phyloP scores from a whole-genome alignment of 2,329 filamentous ascomycete species.

The Chaetomiaceae sp. region DNA sequence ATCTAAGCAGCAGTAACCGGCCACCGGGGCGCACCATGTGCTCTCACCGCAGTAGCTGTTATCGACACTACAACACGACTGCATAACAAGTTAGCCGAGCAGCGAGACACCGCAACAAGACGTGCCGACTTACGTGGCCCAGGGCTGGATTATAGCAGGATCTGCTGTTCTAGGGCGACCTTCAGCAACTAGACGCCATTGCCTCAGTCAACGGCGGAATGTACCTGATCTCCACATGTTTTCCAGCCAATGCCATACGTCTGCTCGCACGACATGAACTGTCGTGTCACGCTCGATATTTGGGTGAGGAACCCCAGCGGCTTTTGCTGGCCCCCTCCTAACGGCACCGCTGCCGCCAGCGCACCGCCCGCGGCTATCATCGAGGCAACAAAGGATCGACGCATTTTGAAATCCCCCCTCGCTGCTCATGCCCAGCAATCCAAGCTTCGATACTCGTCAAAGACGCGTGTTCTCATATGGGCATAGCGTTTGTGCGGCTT shows the following conservation, averaged over 20 bases:
- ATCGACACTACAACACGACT: conserved; percentile 36
- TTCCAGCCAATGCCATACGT: conserved; percentile 33
- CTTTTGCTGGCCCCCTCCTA: background rate
- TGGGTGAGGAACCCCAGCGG: background rate
- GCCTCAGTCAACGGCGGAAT: background rate
- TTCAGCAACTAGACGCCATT: background rate
- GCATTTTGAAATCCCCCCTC: background rate
- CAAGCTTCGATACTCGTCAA: background rate
- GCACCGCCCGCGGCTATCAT: background rate
- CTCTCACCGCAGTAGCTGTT: conserved; percentile 35
- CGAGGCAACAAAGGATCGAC: background rate
- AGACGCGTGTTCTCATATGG: background rate
- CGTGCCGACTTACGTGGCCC: conserved; percentile 31
- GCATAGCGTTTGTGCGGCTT: background rate
- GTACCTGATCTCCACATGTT: conserved; percentile 30
- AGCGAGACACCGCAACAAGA: too few relatives aligned
- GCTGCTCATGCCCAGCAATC: background rate
- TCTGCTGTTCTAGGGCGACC: conserved; percentile 21
- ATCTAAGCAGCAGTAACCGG: conserved; percentile 37
- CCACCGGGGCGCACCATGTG: conserved; percentile 36
- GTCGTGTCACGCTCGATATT: conserved; percentile 16
- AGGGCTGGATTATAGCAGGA: conserved; percentile 35
- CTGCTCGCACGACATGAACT: conserved; percentile 32
- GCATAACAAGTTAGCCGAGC: background rate
- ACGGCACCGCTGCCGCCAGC: background rate